A percentile compares a stretch with the other conserved stretches of the same genome.
These are phyloP conservation scores for Blepharisma stoltei DNA, from an alignment of 73 alveolate species.

Conservation along the genomic window DNA sequence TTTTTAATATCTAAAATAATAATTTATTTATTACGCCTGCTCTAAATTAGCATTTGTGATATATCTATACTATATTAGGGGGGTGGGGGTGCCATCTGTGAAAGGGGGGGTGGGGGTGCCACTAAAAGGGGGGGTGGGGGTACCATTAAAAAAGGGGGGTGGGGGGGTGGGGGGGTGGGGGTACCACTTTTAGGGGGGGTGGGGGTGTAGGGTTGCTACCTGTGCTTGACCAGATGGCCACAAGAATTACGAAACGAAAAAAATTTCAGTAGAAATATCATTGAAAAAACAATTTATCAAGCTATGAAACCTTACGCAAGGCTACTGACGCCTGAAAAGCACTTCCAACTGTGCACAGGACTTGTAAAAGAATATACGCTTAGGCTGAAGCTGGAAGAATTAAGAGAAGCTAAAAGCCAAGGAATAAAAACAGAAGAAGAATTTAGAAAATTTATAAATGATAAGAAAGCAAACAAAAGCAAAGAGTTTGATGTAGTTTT, in stretches of 20 bases:
- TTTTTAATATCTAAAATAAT: no score
- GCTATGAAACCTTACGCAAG: conserved; percentile 82
- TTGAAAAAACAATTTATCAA: conserved; percentile 45
- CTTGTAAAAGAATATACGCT: conserved; percentile 61
- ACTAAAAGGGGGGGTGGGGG: no score
- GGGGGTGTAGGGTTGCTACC: no score
- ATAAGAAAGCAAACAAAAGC: conserved; percentile 40
- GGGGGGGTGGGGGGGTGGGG: no score
- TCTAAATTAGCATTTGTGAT: no score
- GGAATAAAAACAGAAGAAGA: conserved; percentile 74
- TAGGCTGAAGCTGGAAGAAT: conserved; percentile 64
- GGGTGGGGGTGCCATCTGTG: no score
- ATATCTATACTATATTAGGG: no score
- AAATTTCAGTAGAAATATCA: conserved; percentile 29
- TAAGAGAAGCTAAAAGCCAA: conserved; percentile 55
- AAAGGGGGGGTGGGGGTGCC: no score
- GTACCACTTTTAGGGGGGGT: no score
- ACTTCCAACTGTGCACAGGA: conserved; percentile 61
- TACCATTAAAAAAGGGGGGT: conserved; percentile 70
- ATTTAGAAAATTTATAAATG: conserved; percentile 62
- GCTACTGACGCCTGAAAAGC: conserved; percentile 69
- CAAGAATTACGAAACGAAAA: conserved; percentile 33
- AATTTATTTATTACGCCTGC: no score
- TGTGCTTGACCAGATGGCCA: no score
- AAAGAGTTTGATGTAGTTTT: conserved; percentile 13